A percentile compares a stretch with the other conserved stretches of the same genome.
These are phyloP conservation scores for Ampelocalamus luodianensis DNA, from an alignment of 176 grass and related monocot genomes.

Conservation along the genomic window DNA sequence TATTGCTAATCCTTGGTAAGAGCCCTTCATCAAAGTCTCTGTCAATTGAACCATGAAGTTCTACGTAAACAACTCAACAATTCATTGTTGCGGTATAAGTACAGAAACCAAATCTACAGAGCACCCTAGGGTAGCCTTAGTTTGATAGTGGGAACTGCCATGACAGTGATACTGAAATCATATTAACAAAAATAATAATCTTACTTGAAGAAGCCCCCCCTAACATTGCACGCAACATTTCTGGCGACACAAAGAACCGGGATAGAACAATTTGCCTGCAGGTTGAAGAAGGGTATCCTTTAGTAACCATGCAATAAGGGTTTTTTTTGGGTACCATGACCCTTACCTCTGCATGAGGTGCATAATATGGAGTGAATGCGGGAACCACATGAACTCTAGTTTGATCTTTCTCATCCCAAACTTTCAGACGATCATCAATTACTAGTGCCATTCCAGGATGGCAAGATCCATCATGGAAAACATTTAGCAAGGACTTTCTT, in stretches of 20 bases:
- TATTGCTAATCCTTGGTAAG: slow-evolving; percentile 67
- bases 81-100: neutral
- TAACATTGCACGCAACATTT: slow-evolving; percentile 98
- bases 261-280: slow-evolving; percentile 75
- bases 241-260: slow-evolving; percentile 92
- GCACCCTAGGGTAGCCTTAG: slow-evolving; percentile 19
- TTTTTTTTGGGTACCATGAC: slow-evolving; percentile 12
- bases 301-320: slow-evolving; percentile 37
- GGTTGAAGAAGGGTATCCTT: slow-evolving; percentile 30
- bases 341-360: slow-evolving; percentile 93
- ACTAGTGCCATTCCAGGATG: slow-evolving; percentile 97
- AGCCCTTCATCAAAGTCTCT: slow-evolving; percentile 93
- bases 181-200: slow-evolving; percentile 37
- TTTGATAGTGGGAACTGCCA: slow-evolving; percentile 22
- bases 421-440: slow-evolving; percentile 95
- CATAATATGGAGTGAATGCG: slow-evolving; percentile 97
- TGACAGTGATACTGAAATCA: slow-evolving; percentile 26
- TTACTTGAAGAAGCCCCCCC: slow-evolving; percentile 99
- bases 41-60: slow-evolving; percentile 37
- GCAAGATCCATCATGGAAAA: slow-evolving; percentile 92
- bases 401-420: slow-evolving; percentile 99
- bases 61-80: slow-evolving; percentile 30
- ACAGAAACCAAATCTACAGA: slow-evolving; percentile 21
- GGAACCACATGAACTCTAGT: slow-evolving; percentile 93
- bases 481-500: slow-evolving; percentile 86